Evolutionary conservation across 2,329 filamentous ascomycete genomes (phyloP).

Genomic region (Aspergillus novofumigatus): DNA sequence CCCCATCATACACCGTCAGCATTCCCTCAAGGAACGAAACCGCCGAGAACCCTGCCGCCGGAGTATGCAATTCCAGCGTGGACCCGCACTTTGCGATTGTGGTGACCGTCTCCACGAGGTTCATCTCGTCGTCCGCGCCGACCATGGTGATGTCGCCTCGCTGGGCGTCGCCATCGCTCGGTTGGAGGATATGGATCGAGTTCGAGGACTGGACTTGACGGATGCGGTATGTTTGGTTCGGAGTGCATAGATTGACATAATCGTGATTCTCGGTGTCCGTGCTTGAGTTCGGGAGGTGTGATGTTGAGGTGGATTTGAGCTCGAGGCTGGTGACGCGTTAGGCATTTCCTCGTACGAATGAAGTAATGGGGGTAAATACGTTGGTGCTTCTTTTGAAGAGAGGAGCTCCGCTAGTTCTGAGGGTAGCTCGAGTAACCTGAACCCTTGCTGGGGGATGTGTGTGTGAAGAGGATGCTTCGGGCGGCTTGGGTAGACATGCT

Average conservation of each 20-base stretch:
- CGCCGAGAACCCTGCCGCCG: constrained; percentile 29
- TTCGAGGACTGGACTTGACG: constrained; percentile 65
- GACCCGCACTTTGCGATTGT: constrained; percentile 44
- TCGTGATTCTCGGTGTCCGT: constrained; percentile 25
- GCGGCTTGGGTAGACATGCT: constrained; percentile 38
- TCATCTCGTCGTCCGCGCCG: constrained; percentile 15
- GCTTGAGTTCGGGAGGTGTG: constrained; percentile 17
- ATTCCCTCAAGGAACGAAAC: constrained; percentile 25
- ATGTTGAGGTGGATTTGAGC: constrained; percentile 39
- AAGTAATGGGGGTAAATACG: constrained; percentile 19
- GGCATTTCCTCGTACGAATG: neutral
- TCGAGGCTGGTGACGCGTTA: constrained; percentile 30
- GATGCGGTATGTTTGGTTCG: constrained; percentile 54
- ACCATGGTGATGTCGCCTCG: constrained; percentile 27
- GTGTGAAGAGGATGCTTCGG: constrained; percentile 37
- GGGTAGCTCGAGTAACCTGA: constrained; percentile 59
- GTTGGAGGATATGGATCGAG: constrained; percentile 53
- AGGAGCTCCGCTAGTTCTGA: constrained; percentile 54
- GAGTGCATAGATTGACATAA: constrained; percentile 57
- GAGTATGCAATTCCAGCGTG: constrained; percentile 42
- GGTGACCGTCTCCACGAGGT: constrained; percentile 32
- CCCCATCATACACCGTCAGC: constrained; percentile 29
- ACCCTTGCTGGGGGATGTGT: constrained; percentile 46
- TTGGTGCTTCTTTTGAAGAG: constrained; percentile 42
- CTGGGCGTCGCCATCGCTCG: constrained; percentile 32